Percentiles rank a stretch among this genome's conserved stretches.
Conservation (phyloP, 2,329 filamentous ascomycete genomes). For the Corinectria fuckeliana region DNA sequence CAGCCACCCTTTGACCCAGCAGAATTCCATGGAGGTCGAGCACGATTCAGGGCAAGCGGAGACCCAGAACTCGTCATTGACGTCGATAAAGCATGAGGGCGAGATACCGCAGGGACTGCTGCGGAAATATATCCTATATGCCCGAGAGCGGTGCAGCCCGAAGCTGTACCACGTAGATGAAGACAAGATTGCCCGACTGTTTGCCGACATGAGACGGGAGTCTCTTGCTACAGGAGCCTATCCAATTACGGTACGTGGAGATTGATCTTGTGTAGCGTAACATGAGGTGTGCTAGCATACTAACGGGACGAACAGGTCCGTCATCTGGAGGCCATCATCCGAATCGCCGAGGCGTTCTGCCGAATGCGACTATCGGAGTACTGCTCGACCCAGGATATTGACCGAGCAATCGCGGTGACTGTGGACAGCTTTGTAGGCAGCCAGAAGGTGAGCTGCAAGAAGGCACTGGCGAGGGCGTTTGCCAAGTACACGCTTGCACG, state of each 20-base stretch:
- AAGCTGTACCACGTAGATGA: slow-evolving; percentile 98
- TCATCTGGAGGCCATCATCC: slow-evolving; percentile 97
- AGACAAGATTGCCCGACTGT: slow-evolving; percentile 92
- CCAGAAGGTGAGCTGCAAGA: slow-evolving; percentile 98
- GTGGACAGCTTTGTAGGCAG: slow-evolving; percentile 95
- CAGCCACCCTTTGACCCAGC: slow-evolving; percentile 74
- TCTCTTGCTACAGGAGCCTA: slow-evolving; percentile 93
- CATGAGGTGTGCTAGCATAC: neutral
- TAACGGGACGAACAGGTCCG: slow-evolving; percentile 70
- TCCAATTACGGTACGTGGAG: slow-evolving; percentile 86
- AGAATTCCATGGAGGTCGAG: slow-evolving; percentile 68
- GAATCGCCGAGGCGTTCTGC: slow-evolving; percentile 91
- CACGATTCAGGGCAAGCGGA: slow-evolving; percentile 56
- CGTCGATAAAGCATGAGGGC: slow-evolving; percentile 52
- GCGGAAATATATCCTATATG: slow-evolving; percentile 96
- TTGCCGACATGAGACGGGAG: slow-evolving; percentile 95
- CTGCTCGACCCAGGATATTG: slow-evolving; percentile 87
- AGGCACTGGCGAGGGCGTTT: slow-evolving; percentile 90
- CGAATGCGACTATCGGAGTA: slow-evolving; percentile 99
- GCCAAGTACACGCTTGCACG: slow-evolving; percentile 83
- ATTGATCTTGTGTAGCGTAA: neutral
- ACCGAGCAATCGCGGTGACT: slow-evolving; percentile 95
- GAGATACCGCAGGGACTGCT: slow-evolving; percentile 91
- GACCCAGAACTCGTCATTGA: slow-evolving; percentile 41
- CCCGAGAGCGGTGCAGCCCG: slow-evolving; percentile 84